Evolutionary conservation across 163 green algal genomes (phyloP).

Genomic region (Picocystis sp.): DNA sequence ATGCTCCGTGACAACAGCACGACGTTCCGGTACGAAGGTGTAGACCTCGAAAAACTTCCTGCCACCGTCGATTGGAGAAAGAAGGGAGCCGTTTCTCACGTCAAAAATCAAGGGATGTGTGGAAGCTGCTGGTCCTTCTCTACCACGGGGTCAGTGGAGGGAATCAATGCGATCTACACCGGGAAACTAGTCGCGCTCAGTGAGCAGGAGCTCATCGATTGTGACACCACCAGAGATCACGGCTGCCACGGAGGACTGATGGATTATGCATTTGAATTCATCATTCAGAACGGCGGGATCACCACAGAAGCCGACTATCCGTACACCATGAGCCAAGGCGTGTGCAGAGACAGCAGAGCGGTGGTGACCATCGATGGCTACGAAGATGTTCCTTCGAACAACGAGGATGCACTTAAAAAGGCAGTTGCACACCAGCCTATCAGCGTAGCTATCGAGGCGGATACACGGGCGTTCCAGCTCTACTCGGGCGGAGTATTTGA

Average conservation of each 20-base stretch:
- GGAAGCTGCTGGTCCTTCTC: constrained; percentile 82
- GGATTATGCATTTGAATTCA: constrained; percentile 72
- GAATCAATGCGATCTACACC: constrained; percentile 70
- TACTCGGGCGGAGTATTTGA: constrained; percentile 73
- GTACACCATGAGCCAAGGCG: constrained; percentile 33
- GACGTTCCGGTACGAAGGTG: constrained; percentile 3
- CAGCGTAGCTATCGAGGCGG: constrained; percentile 58
- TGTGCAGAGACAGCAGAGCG: constrained; percentile 32
- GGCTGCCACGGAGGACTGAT: constrained; percentile 68
- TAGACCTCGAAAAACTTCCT: constrained; percentile 28
- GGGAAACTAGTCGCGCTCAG: constrained; percentile 65
- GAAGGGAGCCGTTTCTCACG: constrained; percentile 55
- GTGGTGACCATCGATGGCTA: constrained; percentile 58
- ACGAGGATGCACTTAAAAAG: constrained; percentile 35
- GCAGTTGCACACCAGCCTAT: constrained; percentile 64
- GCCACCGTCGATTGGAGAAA: constrained; percentile 66
- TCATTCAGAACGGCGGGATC: constrained; percentile 68
- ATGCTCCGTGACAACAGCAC: neutral
- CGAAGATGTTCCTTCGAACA: constrained; percentile 57
- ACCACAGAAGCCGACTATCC: constrained; percentile 87
- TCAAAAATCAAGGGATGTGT: constrained; percentile 82
- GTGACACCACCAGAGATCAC: constrained; percentile 40
- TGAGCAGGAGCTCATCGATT: constrained; percentile 96
- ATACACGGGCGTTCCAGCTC: constrained; percentile 79
- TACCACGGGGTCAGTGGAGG: constrained; percentile 78